phyloP scores from a whole-genome alignment of 2,329 filamentous ascomycete species.

The Lecanicillium sp. region DNA sequence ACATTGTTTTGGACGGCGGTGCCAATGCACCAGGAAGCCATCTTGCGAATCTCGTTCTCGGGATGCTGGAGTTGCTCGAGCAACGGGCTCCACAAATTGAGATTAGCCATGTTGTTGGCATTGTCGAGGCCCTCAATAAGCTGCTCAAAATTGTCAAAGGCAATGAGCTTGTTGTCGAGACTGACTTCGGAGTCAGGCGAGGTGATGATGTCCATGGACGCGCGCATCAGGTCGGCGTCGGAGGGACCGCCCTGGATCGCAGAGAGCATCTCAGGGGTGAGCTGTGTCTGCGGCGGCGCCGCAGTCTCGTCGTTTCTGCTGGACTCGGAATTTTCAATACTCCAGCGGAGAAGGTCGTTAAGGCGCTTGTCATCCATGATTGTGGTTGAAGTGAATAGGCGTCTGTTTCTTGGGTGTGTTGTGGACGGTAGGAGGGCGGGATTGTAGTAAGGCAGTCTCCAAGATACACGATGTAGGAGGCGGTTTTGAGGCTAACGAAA shows the following conservation, averaged over 20 bases:
- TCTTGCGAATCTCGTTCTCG: conserved; percentile 65
- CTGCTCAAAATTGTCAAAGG: conserved; percentile 94
- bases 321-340: conserved; percentile 41
- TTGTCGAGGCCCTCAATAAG: conserved; percentile 91
- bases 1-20: conserved; percentile 96
- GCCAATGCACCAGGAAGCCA: conserved; percentile 90
- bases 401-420: too few relatives aligned
- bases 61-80: conserved; percentile 59
- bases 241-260: conserved; percentile 76
- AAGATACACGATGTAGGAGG: too few relatives aligned
- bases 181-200: conserved; percentile 52
- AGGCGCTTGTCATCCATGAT: conserved; percentile 47
- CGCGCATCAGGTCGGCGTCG: conserved; percentile 87
- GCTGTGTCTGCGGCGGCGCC: conserved; percentile 26
- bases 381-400: background rate
- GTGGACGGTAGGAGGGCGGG: too few relatives aligned
- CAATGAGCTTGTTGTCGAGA: conserved; percentile 68
- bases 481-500: background rate
- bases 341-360: conserved; percentile 75
- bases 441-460: too few relatives aligned
- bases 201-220: conserved; percentile 69
- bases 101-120: conserved; percentile 79
- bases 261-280: conserved; percentile 64
- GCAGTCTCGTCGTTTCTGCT: conserved; percentile 22
- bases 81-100: conserved; percentile 76